These are phyloP conservation scores for Annulohypoxylon stygium DNA, from an alignment of 495 filamentous ascomycete genomes.

Conservation along the genomic window DNA sequence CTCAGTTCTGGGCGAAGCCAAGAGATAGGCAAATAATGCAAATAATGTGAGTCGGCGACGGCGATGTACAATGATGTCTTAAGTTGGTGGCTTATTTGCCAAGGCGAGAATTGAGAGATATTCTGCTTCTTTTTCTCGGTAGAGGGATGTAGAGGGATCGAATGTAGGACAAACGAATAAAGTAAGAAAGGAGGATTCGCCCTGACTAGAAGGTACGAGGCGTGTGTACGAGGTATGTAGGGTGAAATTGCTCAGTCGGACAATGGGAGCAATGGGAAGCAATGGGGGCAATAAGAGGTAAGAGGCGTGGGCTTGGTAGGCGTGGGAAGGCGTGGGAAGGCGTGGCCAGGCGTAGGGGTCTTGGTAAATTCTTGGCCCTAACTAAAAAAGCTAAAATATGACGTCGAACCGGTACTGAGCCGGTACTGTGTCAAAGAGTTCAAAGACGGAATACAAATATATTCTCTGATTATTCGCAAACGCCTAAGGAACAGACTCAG, in stretches of 20 bases:
- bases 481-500: slow-evolving; percentile 25
- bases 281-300: too few species aligned
- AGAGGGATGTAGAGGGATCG: neutral
- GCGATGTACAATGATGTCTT: slow-evolving; percentile 19
- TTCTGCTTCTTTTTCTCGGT: slow-evolving; percentile 10
- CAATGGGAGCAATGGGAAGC: slow-evolving; percentile 4
- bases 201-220: neutral
- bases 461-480: slow-evolving; percentile 35
- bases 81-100: slow-evolving; percentile 29
- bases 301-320: too few species aligned
- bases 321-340: too few species aligned
- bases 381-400: slow-evolving; percentile 33
- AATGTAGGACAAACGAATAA: slow-evolving; percentile 12
- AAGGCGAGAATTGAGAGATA: slow-evolving; percentile 21
- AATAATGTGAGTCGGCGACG: slow-evolving; percentile 20
- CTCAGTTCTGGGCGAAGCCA: slow-evolving; percentile 12
- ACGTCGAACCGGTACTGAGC: slow-evolving; percentile 46
- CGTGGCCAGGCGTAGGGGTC: slow-evolving; percentile 41
- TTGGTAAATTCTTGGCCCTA: slow-evolving; percentile 47
- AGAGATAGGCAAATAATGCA: slow-evolving; percentile 11
- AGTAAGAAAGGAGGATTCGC: slow-evolving; percentile 15
- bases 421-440: slow-evolving; percentile 35
- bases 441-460: slow-evolving; percentile 25
- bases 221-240: slow-evolving; percentile 6
- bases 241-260: slow-evolving; percentile 36